These are phyloP conservation scores for Thalassiosira sp. DNA, from an alignment of 352 stramenopile genomes.

Conservation along the genomic window DNA sequence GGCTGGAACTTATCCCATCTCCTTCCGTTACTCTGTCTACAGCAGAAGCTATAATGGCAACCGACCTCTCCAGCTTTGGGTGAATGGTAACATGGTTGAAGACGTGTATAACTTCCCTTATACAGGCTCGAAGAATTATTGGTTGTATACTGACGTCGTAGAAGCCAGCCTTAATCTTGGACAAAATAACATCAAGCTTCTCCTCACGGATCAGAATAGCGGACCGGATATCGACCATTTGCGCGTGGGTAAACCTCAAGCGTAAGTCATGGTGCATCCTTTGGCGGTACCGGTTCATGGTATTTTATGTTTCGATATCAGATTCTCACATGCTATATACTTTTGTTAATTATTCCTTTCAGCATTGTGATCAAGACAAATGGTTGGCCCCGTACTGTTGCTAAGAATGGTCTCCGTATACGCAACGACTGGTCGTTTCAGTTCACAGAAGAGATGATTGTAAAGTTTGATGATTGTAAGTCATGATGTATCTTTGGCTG, in stretches of 20 bases:
- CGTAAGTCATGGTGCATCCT: conserved; percentile 8
- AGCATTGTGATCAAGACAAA: conserved; percentile 13
- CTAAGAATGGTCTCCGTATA: conserved; percentile 43
- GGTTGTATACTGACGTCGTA: conserved; percentile 55
- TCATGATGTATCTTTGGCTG: no score
- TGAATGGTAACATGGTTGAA: conserved; percentile 40
- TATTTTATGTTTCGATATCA: neutral
- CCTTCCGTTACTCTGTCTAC: conserved; percentile 44
- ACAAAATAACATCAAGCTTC: conserved; percentile 53
- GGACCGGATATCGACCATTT: conserved; percentile 67
- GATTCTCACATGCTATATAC: neutral
- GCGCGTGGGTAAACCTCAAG: conserved; percentile 42
- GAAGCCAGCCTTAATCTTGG: conserved; percentile 37
- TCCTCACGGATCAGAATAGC: conserved; percentile 32
- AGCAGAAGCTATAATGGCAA: conserved; percentile 34
- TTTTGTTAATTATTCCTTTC: neutral
- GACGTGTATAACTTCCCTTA: conserved; percentile 37
- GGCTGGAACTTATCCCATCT: conserved; percentile 41
- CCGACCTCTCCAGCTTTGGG: conserved; percentile 29
- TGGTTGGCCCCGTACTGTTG: conserved; percentile 28
- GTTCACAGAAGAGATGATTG: conserved; percentile 6
- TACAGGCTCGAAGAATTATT: conserved; percentile 39
- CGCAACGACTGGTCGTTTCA: conserved; percentile 31
- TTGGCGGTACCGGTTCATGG: neutral
- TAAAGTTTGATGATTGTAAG: conserved; percentile 11